These are phyloP conservation scores for Seminavis robusta DNA, from an alignment of 108 stramenopile genomes.

Conservation along the genomic window DNA sequence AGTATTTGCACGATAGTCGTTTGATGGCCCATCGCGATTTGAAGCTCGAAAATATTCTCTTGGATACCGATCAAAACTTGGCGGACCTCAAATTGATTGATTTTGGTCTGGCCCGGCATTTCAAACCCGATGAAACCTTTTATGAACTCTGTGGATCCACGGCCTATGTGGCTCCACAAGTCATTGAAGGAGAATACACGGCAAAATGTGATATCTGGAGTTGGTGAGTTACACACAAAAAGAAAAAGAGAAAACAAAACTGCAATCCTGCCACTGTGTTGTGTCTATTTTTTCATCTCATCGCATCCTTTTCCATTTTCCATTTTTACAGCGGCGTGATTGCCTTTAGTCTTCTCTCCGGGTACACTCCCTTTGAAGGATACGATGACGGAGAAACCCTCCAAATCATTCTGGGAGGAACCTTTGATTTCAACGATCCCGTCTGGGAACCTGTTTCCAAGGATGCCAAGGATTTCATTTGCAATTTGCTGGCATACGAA, in stretches of 20 bases:
- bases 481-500: slow-evolving; percentile 50
- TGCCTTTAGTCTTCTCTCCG: slow-evolving; percentile 75
- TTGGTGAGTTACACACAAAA: no score
- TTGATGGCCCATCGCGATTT: slow-evolving; percentile 95
- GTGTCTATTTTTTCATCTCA: no score
- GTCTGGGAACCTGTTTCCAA: slow-evolving; percentile 76
- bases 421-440: slow-evolving; percentile 70
- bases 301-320: no score
- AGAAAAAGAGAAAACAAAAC: no score
- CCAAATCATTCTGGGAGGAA: no score
- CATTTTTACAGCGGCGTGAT: no score
- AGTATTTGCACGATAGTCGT: no score
- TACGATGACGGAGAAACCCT: no score
- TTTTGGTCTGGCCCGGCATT: slow-evolving; percentile 69
- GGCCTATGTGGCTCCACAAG: slow-evolving; percentile 87
- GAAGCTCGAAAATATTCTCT: slow-evolving; percentile 85
- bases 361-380: slow-evolving; percentile 87
- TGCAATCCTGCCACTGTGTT: no score
- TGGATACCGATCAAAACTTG: slow-evolving; percentile 34
- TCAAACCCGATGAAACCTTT: no score
- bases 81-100: slow-evolving; percentile 86
- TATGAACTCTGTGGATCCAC: no score
- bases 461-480: slow-evolving; percentile 68
- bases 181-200: slow-evolving; percentile 78
- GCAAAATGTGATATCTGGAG: slow-evolving; percentile 85